phyloP scores from a whole-genome alignment of 306 rosid species.

The Corylus avellana region DNA sequence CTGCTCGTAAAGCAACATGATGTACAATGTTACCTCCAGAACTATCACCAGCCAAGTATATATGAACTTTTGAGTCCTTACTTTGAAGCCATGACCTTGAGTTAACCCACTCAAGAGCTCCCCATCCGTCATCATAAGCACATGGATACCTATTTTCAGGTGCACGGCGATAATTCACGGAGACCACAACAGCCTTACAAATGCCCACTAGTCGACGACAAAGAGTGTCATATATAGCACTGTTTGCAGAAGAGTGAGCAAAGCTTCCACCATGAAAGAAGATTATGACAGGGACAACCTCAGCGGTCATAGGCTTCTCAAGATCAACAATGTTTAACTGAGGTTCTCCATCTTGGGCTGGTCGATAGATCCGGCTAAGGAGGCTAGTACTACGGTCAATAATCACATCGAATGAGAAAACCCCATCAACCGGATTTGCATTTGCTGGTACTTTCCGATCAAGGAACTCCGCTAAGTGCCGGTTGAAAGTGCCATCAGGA shows the following conservation, averaged over 20 bases:
- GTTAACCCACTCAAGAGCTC: conserved; percentile 72
- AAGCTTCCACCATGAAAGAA: conserved; percentile 99
- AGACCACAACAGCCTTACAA: conserved; percentile 88
- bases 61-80: conserved; percentile 72
- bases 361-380: conserved; percentile 74
- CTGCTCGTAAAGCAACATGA: conserved; percentile 79
- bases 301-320: conserved; percentile 63
- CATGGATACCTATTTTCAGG: conserved; percentile 83
- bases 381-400: conserved; percentile 67
- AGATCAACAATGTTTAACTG: conserved; percentile 55
- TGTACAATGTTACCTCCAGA: conserved; percentile 98
- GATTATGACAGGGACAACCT: conserved; percentile 70
- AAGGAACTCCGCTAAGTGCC: conserved; percentile 93
- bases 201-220: conserved; percentile 81
- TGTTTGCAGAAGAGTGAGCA: conserved; percentile 89
- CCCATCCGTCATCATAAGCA: conserved; percentile 98
- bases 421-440: conserved; percentile 68
- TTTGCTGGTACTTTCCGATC: conserved; percentile 85
- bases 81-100: conserved; percentile 88
- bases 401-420: conserved; percentile 86
- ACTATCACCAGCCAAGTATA: conserved; percentile 91
- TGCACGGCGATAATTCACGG: conserved; percentile 85
- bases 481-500: conserved; percentile 94
- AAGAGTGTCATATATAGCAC: conserved; percentile 83
- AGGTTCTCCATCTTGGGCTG: conserved; percentile 47